These are phyloP conservation scores for Endotrypanum monterogeii DNA, from an alignment of 208 protist genomes.

Conservation along the genomic window DNA sequence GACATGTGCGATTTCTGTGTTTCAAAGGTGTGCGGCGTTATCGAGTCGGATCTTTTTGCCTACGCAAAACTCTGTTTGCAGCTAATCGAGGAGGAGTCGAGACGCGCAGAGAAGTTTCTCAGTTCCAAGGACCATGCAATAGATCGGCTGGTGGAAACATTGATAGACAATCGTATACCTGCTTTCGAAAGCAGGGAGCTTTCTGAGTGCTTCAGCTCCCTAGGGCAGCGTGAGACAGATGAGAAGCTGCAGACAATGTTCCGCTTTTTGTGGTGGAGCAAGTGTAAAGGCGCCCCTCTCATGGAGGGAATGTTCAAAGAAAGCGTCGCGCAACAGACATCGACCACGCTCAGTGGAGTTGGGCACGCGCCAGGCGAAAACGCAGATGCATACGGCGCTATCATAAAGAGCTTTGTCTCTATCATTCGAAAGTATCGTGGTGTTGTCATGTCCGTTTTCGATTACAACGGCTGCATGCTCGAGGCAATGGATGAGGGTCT, in stretches of 20 bases:
- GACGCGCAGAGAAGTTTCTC: conserved; percentile 32
- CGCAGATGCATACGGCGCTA: conserved; percentile 12
- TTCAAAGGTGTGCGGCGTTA: conserved; percentile 12
- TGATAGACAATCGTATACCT: conserved; percentile 37
- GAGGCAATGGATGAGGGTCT: conserved; percentile 50
- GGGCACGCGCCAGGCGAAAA: conserved; percentile 6
- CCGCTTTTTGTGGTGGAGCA: conserved; percentile 35
- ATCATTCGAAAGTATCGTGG: conserved; percentile 25
- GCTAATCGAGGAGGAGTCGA: conserved; percentile 32
- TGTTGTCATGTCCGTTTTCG: conserved; percentile 32
- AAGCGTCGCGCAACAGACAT: conserved; percentile 22
- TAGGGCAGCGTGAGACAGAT: conserved; percentile 10
- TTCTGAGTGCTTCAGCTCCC: conserved; percentile 9
- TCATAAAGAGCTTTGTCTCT: conserved; percentile 23
- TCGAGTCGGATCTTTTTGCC: conserved; percentile 11
- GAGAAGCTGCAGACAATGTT: conserved; percentile 22
- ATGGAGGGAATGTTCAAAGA: conserved; percentile 35
- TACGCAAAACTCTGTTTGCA: conserved; percentile 23
- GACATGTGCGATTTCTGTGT: conserved; percentile 37
- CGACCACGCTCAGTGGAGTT: conserved; percentile 7
- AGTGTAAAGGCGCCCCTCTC: conserved; percentile 21
- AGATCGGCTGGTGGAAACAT: conserved; percentile 22
- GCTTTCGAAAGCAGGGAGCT: conserved; percentile 11
- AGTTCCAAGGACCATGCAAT: conserved; percentile 29
- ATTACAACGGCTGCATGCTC: conserved; percentile 39